A percentile compares a stretch with the other conserved stretches of the same genome.
phyloP scores from a whole-genome alignment of 2,329 filamentous ascomycete genomes.

The Fusarium graminum region DNA sequence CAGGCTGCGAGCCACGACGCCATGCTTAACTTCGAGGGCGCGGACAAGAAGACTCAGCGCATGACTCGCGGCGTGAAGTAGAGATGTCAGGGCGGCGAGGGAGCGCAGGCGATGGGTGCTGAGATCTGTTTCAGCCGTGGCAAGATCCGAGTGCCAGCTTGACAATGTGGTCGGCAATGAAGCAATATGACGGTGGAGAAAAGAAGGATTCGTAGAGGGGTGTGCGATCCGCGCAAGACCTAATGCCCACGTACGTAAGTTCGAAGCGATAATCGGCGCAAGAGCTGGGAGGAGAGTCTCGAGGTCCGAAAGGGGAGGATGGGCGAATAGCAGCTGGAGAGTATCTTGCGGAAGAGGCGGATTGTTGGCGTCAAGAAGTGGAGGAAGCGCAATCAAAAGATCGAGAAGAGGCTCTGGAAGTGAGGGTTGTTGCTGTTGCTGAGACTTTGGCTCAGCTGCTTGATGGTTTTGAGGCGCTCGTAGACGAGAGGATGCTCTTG shows the following conservation, averaged over 20 bases:
- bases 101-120: conserved; percentile 56
- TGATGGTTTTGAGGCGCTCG: conserved; percentile 37
- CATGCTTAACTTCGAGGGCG: conserved; percentile 68
- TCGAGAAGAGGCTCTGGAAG: conserved; percentile 64
- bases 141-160: conserved; percentile 54
- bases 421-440: conserved; percentile 33
- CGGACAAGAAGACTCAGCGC: conserved; percentile 61
- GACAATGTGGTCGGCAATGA: conserved; percentile 59
- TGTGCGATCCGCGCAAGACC: conserved; percentile 62
- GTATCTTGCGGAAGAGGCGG: conserved; percentile 54
- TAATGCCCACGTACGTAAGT: conserved; percentile 64
- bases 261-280: conserved; percentile 60
- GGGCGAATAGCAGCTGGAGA: conserved; percentile 61
- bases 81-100: conserved; percentile 53
- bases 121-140: conserved; percentile 52
- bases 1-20: conserved; percentile 63
- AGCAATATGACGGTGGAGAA: conserved; percentile 69
- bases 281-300: conserved; percentile 63
- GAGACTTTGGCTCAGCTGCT: conserved; percentile 41
- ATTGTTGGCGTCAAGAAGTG: conserved; percentile 58
- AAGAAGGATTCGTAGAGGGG: conserved; percentile 66
- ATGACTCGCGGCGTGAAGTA: conserved; percentile 58
- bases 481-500: conserved; percentile 47
- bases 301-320: conserved; percentile 63
- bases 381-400: conserved; percentile 67